phyloP scores from a whole-genome alignment of 768 basidiomycete genomes.

The Leccinum subgranulosum region DNA sequence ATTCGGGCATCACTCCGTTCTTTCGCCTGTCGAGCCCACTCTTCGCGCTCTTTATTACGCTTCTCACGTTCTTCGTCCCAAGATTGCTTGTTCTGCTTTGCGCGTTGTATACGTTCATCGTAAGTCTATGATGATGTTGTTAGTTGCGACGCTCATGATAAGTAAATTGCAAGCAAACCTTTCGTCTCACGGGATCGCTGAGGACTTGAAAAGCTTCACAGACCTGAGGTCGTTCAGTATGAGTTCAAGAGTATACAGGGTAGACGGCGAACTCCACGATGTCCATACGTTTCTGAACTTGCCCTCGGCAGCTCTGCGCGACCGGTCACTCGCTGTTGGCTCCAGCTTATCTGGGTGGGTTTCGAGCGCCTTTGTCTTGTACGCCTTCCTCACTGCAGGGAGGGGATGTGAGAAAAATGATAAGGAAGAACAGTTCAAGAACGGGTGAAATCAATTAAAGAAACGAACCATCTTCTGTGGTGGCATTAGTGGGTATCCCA shows the following conservation, averaged over 20 bases:
- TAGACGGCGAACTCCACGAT: slow-evolving; percentile 22
- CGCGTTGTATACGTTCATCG: slow-evolving; percentile 39
- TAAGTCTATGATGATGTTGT: slow-evolving; percentile 38
- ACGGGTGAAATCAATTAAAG: not conserved
- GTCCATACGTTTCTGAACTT: slow-evolving; percentile 57
- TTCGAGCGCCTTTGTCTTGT: slow-evolving; percentile 62
- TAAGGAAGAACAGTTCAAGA: not conserved
- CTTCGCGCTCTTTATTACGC: slow-evolving; percentile 48
- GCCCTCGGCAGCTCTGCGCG: slow-evolving; percentile 51
- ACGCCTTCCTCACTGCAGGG: slow-evolving; percentile 55
- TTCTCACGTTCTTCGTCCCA: slow-evolving; percentile 38
- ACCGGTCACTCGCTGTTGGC: slow-evolving; percentile 46
- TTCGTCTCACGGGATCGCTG: slow-evolving; percentile 52
- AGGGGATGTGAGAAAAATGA: not conserved
- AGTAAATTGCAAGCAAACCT: slow-evolving; percentile 35
- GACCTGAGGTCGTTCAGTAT: slow-evolving; percentile 41
- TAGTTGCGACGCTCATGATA: not conserved
- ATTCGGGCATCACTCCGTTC: slow-evolving; percentile 51
- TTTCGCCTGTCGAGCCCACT: slow-evolving; percentile 51
- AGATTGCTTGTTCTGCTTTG: slow-evolving; percentile 21
- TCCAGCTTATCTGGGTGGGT: slow-evolving; percentile 75
- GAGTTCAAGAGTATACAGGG: slow-evolving; percentile 4
- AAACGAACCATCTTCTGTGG: slow-evolving; percentile 50
- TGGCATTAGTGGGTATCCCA: slow-evolving; percentile 42
- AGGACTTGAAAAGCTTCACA: slow-evolving; percentile 61